Base-by-base conservation (phyloP, 768 basidiomycete species). In the Auricularia sp. region DNA sequence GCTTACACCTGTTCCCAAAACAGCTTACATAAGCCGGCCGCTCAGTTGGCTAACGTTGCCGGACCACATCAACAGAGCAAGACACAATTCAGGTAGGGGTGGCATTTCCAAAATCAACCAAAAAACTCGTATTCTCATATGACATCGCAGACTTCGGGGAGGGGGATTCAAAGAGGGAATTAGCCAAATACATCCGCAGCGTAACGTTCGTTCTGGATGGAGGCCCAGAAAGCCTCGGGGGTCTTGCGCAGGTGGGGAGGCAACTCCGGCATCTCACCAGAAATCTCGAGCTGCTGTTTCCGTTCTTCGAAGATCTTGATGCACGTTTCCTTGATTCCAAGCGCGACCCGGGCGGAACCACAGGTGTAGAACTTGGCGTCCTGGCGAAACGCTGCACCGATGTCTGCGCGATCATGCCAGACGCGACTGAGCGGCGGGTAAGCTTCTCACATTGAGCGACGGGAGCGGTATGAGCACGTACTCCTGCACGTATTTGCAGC, bases 161-260 rank as follows among this genome's bases (percentile, higher is more conserved):
- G 29, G 29, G 29, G 29, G 29, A 29, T 29, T 29, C 29, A 29
- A 29, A 29, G 29, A 29, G 29, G 29, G 29, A 29, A 29, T 70
- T 67, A 81, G 33, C 79, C 79, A 64, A 80, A 82, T 21, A 81
- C 75, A 67, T 81, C 80, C 1, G 78, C 78, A 3, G 78, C 78
- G 66, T 78, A 80, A 14, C 80, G 71, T 5, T 75, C 77, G n/a
- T 75, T 73, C 36, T 72, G 73, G 18, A 79, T 71, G 42, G 67
- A 67, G 63, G 76, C 71, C 64, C 78, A 77, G 61, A 71, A 65
- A 23, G 14, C 56, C 59, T 76, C 72, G 4, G 67, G 69, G 11
- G 72, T 70, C 47, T 51, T 18, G 10, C 6, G 11, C 6, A 8
- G 39, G 8, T 51, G 6, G 16, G 47, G 47, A 0, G 77, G 77